A percentile compares a stretch with the other conserved stretches of the same genome.
Evolutionary conservation across 2,329 filamentous ascomycete genomes (phyloP).

Genomic region (Graphilbum sp.): DNA sequence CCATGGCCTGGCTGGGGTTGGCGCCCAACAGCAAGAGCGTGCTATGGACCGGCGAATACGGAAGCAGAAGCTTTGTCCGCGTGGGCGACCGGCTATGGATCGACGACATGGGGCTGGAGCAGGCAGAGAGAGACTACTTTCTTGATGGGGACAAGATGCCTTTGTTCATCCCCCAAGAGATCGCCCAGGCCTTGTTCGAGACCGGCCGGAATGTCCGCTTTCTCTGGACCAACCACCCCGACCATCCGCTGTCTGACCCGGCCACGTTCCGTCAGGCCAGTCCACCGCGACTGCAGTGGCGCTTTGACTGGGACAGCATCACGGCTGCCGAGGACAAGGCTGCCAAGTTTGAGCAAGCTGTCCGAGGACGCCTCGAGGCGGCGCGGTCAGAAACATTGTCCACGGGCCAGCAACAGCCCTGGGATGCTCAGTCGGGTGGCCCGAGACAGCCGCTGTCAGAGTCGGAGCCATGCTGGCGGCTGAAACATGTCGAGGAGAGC

Average conservation of each 20-base stretch:
- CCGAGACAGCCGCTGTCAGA: too few relatives aligned
- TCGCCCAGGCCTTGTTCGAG: conserved; percentile 60
- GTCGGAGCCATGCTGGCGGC: too few relatives aligned
- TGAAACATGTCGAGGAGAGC: too few relatives aligned
- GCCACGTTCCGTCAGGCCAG: conserved; percentile 26
- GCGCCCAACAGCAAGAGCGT: conserved; percentile 30
- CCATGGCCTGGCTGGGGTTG: conserved; percentile 63
- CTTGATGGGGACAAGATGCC: conserved; percentile 53
- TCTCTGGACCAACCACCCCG: conserved; percentile 51
- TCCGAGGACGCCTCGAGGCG: conserved; percentile 20
- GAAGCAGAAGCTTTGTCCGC: conserved; percentile 42
- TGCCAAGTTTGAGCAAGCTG: conserved; percentile 29
- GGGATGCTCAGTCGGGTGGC: too few relatives aligned
- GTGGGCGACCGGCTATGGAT: conserved; percentile 35
- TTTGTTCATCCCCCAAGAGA: conserved; percentile 52
- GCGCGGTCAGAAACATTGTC: too few relatives aligned
- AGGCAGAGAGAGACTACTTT: conserved; percentile 41
- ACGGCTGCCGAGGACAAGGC: conserved; percentile 45
- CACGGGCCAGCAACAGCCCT: background rate
- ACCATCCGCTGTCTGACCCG: conserved; percentile 48
- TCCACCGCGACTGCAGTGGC: conserved; percentile 48
- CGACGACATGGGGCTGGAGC: conserved; percentile 42
- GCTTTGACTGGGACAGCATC: conserved; percentile 57
- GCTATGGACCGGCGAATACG: conserved; percentile 7
- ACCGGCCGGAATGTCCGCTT: conserved; percentile 62